phyloP scores from a whole-genome alignment of 2,329 filamentous ascomycete genomes.

The Corinectria fuckeliana region DNA sequence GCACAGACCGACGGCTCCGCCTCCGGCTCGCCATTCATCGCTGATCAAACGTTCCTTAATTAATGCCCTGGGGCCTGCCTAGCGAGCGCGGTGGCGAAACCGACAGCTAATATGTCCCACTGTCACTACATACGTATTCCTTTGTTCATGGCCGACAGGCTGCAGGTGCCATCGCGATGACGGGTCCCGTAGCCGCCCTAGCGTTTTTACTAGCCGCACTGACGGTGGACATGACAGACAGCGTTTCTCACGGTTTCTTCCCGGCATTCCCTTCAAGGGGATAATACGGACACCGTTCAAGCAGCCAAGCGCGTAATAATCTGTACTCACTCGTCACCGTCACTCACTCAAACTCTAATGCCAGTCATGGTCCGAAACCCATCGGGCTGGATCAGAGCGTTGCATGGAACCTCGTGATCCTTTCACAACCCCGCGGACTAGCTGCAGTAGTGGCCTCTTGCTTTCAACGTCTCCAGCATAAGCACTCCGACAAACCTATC shows the following conservation, averaged over 20 bases:
- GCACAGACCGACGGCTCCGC: slow-evolving; percentile 10
- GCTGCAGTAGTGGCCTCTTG: slow-evolving; percentile 33
- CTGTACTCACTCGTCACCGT: slow-evolving; percentile 12
- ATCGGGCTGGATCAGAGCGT: slow-evolving; percentile 39
- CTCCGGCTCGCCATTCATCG: slow-evolving; percentile 3
- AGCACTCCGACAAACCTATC: neutral
- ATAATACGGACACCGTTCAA: slow-evolving; percentile 26
- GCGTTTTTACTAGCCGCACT: slow-evolving; percentile 34
- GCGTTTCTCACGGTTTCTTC: slow-evolving; percentile 26
- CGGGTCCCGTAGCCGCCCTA: slow-evolving; percentile 39
- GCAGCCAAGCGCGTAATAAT: slow-evolving; percentile 11
- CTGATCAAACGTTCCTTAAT: slow-evolving; percentile 24
- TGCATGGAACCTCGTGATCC: slow-evolving; percentile 34
- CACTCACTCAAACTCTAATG: slow-evolving; percentile 35
- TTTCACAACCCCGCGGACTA: slow-evolving; percentile 21
- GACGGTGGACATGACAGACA: slow-evolving; percentile 34
- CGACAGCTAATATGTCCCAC: slow-evolving; percentile 25
- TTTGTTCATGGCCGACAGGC: slow-evolving; percentile 33
- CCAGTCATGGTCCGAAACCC: slow-evolving; percentile 33
- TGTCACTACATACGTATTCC: no score
- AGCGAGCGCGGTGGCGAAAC: slow-evolving; percentile 26
- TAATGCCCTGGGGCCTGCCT: slow-evolving; percentile 25
- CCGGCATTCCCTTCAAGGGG: slow-evolving; percentile 4
- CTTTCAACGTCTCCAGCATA: slow-evolving; percentile 33
- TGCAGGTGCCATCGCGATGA: slow-evolving; percentile 37